These are phyloP conservation scores for Talaromyces sp. DNA, from an alignment of 2,329 filamentous ascomycete species.

Conservation along the genomic window DNA sequence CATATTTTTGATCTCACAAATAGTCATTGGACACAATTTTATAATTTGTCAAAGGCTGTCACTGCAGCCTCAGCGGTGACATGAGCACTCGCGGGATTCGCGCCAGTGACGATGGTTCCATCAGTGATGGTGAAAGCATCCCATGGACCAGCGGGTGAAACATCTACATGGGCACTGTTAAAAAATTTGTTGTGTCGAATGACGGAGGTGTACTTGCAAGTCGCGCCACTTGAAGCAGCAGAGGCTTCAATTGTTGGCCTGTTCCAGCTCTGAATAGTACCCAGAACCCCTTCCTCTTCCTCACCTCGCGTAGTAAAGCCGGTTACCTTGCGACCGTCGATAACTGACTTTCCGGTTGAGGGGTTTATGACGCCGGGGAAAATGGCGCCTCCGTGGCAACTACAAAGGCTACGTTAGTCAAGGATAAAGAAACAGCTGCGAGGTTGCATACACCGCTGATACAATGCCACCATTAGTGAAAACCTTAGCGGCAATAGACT, in stretches of 20 bases:
- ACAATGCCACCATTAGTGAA: conserved; percentile 27
- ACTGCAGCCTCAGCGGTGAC: conserved; percentile 26
- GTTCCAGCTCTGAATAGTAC: conserved; percentile 28
- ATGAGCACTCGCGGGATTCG: conserved; percentile 30
- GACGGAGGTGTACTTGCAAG: conserved; percentile 18
- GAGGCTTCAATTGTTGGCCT: conserved; percentile 25
- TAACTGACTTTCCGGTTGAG: conserved; percentile 26
- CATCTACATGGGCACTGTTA: neutral
- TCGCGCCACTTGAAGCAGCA: conserved; percentile 24
- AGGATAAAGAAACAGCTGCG: too few species aligned
- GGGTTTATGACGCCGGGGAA: conserved; percentile 30
- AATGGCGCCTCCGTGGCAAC: conserved; percentile 35
- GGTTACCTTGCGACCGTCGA: conserved; percentile 30
- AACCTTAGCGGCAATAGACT: conserved; percentile 21
- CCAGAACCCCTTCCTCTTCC: conserved; percentile 28
- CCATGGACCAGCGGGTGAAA: neutral
- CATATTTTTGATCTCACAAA: too few species aligned
- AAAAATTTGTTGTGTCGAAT: neutral
- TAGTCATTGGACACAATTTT: neutral
- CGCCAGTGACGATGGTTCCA: conserved; percentile 31
- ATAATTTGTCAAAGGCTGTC: conserved; percentile 19
- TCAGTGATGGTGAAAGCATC: conserved; percentile 23
- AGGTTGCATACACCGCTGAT: conserved; percentile 23
- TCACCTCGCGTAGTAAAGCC: conserved; percentile 35
- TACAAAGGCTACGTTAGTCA: neutral